Conservation (phyloP, 768 basidiomycete species). For the Cystobasidiopsis lactophilus region DNA sequence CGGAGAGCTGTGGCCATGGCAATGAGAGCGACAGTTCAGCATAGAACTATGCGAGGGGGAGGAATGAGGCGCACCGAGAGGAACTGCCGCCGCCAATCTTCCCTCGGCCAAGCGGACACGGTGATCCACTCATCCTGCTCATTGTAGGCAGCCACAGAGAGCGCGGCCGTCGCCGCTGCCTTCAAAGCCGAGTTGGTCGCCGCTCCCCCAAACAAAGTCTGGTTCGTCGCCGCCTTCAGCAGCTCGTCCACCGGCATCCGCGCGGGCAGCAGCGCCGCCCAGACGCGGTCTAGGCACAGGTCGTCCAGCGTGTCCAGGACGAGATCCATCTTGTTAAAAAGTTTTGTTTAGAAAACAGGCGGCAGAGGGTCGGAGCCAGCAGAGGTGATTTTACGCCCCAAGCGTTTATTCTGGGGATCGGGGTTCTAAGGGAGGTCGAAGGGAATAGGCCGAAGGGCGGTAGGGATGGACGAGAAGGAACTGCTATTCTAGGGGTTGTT, state of each 20-base stretch:
- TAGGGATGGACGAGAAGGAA: too few relatives aligned
- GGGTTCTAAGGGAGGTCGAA: too few relatives aligned
- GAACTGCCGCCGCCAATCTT: not conserved
- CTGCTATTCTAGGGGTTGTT: too few relatives aligned
- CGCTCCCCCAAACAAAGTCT: too few relatives aligned
- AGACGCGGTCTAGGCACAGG: constrained; percentile 52
- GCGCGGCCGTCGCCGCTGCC: constrained; percentile 14
- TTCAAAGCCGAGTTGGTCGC: constrained; percentile 17
- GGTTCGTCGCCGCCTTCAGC: too few relatives aligned
- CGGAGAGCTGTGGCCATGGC: constrained; percentile 48
- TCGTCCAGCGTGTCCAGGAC: constrained; percentile 51
- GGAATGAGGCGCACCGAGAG: constrained; percentile 19
- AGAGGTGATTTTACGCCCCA: too few relatives aligned
- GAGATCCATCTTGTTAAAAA: constrained; percentile 57
- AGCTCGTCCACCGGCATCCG: constrained; percentile 11
- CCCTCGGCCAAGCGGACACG: constrained; percentile 10
- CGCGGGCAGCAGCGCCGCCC: constrained; percentile 46
- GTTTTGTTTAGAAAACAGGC: too few relatives aligned
- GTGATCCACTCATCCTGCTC: constrained; percentile 15
- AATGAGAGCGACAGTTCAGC: constrained; percentile 18
- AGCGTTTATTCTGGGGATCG: too few relatives aligned
- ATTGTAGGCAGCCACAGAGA: constrained; percentile 2
- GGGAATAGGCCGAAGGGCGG: too few relatives aligned
- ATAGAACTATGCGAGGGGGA: constrained; percentile 26
- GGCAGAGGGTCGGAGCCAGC: too few relatives aligned